phyloP scores from a whole-genome alignment of 192 early-diverging fungal genomes.

The Podila verticillata region DNA sequence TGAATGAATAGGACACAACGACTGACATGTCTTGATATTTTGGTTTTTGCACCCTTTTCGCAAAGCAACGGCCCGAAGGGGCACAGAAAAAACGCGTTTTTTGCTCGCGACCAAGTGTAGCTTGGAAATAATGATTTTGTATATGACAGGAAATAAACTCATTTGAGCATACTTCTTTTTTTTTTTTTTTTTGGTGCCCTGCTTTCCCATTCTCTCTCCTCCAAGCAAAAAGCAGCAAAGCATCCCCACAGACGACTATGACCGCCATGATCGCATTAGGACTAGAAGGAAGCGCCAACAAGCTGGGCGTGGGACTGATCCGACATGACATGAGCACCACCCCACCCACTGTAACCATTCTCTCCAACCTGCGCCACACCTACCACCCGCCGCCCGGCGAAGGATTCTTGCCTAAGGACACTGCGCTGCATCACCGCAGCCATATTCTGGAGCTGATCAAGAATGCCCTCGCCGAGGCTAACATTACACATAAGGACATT shows the following conservation, averaged over 20 bases:
- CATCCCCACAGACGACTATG: background rate
- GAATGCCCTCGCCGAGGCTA: slow-evolving; percentile 82
- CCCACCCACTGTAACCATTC: slow-evolving; percentile 70
- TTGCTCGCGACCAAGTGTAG: no score
- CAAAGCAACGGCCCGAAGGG: no score
- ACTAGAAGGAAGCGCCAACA: slow-evolving; percentile 95
- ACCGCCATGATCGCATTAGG: slow-evolving; percentile 75
- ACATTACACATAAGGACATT: slow-evolving; percentile 77
- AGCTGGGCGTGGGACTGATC: slow-evolving; percentile 96
- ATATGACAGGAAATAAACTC: no score
- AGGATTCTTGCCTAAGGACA: slow-evolving; percentile 95
- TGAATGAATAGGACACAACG: no score
- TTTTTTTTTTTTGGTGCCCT: background rate
- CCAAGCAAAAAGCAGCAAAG: no score
- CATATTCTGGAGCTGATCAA: slow-evolving; percentile 77
- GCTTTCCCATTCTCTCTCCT: background rate
- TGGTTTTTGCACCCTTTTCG: no score
- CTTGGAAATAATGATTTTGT: no score
- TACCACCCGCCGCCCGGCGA: slow-evolving; percentile 97
- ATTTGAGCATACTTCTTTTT: no score
- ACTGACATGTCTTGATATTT: no score
- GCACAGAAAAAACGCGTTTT: no score
- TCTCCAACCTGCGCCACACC: slow-evolving; percentile 92
- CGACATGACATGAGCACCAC: slow-evolving; percentile 70
- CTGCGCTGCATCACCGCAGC: slow-evolving; percentile 90